These are phyloP conservation scores for Chytriomyces confervae DNA, from an alignment of 192 early-diverging fungal genomes.

Conservation along the genomic window DNA sequence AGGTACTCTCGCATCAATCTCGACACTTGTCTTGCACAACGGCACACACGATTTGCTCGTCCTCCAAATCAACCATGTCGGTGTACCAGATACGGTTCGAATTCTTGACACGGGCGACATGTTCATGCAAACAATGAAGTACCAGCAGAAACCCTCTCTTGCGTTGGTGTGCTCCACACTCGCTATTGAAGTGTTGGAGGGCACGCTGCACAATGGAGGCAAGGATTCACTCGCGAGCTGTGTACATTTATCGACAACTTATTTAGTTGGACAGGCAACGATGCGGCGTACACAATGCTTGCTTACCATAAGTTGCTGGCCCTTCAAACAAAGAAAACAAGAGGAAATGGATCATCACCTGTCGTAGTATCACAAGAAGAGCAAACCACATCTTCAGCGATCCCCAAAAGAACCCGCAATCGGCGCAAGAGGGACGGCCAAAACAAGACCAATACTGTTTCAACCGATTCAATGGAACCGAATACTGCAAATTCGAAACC, in stretches of 20 bases:
- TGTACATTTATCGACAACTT: background rate
- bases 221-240: background rate
- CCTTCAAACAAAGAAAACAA: background rate
- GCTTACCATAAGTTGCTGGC: constrained; percentile 7
- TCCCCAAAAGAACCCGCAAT: background rate
- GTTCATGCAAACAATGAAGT: background rate
- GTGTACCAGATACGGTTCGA: background rate
- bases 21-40: constrained; percentile 30
- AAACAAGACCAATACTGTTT: background rate
- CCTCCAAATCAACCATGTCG: background rate
- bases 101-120: constrained; percentile 18
- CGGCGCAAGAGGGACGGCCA: background rate
- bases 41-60: background rate
- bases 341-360: too few relatives aligned
- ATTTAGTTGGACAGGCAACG: constrained; percentile 25
- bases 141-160: background rate
- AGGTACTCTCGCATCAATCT: background rate
- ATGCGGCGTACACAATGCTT: constrained; percentile 27
- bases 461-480: too few relatives aligned
- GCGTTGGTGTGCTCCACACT: constrained; percentile 1
- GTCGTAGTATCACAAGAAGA: background rate
- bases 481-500: background rate
- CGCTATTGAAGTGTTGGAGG: background rate
- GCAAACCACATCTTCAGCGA: background rate
- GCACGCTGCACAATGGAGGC: background rate